Conservation (phyloP, 768 basidiomycete species). For the Auricularia sp. region DNA sequence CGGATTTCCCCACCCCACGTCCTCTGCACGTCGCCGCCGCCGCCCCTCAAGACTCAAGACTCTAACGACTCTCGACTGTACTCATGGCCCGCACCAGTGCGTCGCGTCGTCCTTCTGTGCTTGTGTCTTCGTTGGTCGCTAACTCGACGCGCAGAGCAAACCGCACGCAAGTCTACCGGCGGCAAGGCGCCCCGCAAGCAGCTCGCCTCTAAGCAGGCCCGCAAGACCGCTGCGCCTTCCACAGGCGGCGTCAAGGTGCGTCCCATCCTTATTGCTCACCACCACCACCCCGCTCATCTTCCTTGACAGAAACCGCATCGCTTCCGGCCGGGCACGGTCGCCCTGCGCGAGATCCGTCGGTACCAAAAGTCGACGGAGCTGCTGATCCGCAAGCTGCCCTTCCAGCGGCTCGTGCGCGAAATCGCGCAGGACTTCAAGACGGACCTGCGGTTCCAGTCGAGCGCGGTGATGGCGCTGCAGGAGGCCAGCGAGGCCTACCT, state of each 20-base stretch:
- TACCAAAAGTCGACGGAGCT: constrained; percentile 99
- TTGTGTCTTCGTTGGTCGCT: background rate
- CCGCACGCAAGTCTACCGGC: constrained; percentile 25
- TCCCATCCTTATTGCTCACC: too few species aligned
- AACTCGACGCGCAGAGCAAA: constrained; percentile 16
- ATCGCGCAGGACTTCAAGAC: constrained; percentile 98
- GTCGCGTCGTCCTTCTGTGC: background rate
- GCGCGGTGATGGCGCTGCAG: constrained; percentile 88
- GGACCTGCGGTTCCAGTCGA: constrained; percentile 91
- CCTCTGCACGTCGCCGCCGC: background rate
- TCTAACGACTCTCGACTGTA: background rate
- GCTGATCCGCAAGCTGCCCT: constrained; percentile 97
- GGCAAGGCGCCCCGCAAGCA: constrained; percentile 26
- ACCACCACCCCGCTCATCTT: too few species aligned
- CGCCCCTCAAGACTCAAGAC: background rate
- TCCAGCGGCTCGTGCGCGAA: constrained; percentile 96
- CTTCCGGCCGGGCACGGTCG: constrained; percentile 96
- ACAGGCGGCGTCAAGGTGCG: background rate
- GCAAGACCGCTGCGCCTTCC: constrained; percentile 18
- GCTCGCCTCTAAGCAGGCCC: constrained; percentile 28
- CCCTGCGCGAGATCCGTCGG: constrained; percentile 95
- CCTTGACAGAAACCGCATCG: constrained; percentile 82
- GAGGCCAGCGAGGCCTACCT: constrained; percentile 88
- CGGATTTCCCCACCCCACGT: background rate
- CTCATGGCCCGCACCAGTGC: background rate